phyloP scores from a whole-genome alignment of 73 alveolate genomes.

The Paraurostyla sp. region DNA sequence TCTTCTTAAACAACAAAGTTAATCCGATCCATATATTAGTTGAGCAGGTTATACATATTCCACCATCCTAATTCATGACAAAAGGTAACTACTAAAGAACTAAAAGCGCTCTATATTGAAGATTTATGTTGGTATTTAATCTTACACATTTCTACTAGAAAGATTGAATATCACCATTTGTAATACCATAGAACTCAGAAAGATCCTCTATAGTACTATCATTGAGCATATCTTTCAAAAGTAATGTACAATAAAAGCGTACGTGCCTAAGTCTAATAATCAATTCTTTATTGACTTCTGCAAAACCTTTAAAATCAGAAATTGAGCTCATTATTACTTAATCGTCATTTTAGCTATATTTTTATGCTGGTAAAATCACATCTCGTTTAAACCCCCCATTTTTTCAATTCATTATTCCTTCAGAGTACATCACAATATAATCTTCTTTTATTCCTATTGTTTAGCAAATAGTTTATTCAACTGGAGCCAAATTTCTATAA shows the following conservation, averaged over 20 bases:
- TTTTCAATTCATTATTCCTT: background rate
- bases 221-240: conserved; percentile 62
- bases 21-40: conserved; percentile 66
- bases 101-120: conserved; percentile 27
- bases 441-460: conserved; percentile 48
- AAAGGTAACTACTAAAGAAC: conserved; percentile 50
- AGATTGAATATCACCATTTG: conserved; percentile 39
- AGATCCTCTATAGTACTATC: conserved; percentile 40
- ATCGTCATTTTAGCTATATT: background rate
- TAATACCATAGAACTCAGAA: background rate
- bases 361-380: background rate
- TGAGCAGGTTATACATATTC: conserved; percentile 59
- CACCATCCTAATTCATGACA: conserved; percentile 74
- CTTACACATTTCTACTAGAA: conserved; percentile 31
- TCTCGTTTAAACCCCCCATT: background rate
- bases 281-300: conserved; percentile 45
- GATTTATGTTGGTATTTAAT: background rate
- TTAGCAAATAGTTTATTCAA: conserved; percentile 31
- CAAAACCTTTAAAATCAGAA: conserved; percentile 39
- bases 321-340: background rate
- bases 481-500: background rate
- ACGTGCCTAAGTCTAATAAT: conserved; percentile 46
- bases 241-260: conserved; percentile 62
- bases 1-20: conserved; percentile 67
- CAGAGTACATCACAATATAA: conserved; percentile 38